A percentile compares a stretch with the other conserved stretches of the same genome.
Conservation (phyloP, 169 alveolate species). For the Plasmodium billcollinsi region DNA sequence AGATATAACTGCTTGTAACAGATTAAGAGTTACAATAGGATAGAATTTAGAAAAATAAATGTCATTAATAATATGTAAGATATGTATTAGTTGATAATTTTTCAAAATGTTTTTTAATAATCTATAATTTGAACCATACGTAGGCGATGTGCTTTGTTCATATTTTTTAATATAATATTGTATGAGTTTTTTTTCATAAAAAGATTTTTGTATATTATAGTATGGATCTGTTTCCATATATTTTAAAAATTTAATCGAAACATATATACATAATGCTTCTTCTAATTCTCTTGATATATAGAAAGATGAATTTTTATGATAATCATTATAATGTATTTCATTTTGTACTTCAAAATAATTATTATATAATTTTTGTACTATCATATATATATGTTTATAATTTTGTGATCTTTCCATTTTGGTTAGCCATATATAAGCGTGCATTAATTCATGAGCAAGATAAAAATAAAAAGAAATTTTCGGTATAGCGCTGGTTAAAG, state of each 20-base stretch:
- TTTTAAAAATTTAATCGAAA: constrained; percentile 28
- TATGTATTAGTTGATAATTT: constrained; percentile 20
- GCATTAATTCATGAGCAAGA: constrained; percentile 58
- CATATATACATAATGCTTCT: constrained; percentile 45
- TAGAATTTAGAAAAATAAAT: constrained; percentile 20
- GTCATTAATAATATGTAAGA: constrained; percentile 21
- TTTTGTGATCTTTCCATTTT: constrained; percentile 2
- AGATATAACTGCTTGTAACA: constrained; percentile 39
- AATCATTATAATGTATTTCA: not conserved
- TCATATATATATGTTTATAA: not conserved
- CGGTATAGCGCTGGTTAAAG: constrained; percentile 29
- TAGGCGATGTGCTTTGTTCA: constrained; percentile 31
- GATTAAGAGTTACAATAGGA: constrained; percentile 25
- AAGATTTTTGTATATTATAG: not conserved
- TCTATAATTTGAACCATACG: constrained; percentile 28
- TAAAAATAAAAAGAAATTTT: constrained; percentile 31
- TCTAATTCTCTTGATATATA: constrained; percentile 37
- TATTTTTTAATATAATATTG: constrained; percentile 24
- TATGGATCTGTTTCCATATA: not conserved
- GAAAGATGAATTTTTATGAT: constrained; percentile 29
- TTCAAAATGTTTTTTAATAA: constrained; percentile 15
- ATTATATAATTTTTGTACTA: constrained; percentile 12
- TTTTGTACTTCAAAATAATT: not conserved
- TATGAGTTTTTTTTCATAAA: constrained; percentile 12
- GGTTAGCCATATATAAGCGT: constrained; percentile 28